A percentile compares a stretch with the other conserved stretches of the same genome.
Evolutionary conservation across 2,329 filamentous ascomycete species (phyloP).

Genomic region (Cordyceps farinosa): DNA sequence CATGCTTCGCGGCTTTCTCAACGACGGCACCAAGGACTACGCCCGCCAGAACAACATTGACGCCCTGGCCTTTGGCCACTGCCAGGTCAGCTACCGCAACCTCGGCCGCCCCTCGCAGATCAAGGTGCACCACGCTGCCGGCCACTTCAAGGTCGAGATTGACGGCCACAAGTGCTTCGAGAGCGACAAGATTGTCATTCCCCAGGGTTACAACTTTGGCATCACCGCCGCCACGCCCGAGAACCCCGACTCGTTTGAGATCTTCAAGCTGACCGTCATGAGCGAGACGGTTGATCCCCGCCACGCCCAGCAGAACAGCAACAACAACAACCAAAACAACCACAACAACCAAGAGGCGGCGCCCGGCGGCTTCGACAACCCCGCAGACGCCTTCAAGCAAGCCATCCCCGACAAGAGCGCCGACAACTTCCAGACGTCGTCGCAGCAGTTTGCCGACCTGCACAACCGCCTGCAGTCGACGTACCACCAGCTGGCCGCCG

Average conservation of each 20-base stretch:
- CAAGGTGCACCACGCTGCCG: slow-evolving; percentile 63
- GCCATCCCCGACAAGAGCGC: slow-evolving; percentile 46
- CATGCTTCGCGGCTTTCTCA: slow-evolving; percentile 86
- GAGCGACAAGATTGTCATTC: slow-evolving; percentile 73
- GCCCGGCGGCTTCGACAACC: slow-evolving; percentile 1
- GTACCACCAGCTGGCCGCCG: slow-evolving; percentile 62
- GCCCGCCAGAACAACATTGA: slow-evolving; percentile 73
- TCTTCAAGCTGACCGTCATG: slow-evolving; percentile 80
- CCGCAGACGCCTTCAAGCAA: slow-evolving; percentile 36
- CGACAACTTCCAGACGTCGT: slow-evolving; percentile 46
- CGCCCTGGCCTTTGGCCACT: slow-evolving; percentile 87
- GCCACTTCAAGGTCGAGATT: slow-evolving; percentile 71
- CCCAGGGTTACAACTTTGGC: slow-evolving; percentile 78
- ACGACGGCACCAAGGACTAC: slow-evolving; percentile 82
- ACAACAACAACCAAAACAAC: slow-evolving; percentile 27
- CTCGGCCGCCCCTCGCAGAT: slow-evolving; percentile 78
- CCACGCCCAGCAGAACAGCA: slow-evolving; percentile 27
- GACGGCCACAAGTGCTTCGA: slow-evolving; percentile 82
- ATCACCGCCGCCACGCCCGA: slow-evolving; percentile 85
- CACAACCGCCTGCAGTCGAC: slow-evolving; percentile 77
- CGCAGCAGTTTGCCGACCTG: slow-evolving; percentile 74
- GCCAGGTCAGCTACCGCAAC: slow-evolving; percentile 87
- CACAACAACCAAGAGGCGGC: slow-evolving; percentile 22
- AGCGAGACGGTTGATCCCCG: slow-evolving; percentile 42
- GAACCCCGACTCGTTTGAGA: slow-evolving; percentile 88